phyloP scores from a whole-genome alignment of 1,284 basidiomycete species.

The Laetiporus sulphureus region DNA sequence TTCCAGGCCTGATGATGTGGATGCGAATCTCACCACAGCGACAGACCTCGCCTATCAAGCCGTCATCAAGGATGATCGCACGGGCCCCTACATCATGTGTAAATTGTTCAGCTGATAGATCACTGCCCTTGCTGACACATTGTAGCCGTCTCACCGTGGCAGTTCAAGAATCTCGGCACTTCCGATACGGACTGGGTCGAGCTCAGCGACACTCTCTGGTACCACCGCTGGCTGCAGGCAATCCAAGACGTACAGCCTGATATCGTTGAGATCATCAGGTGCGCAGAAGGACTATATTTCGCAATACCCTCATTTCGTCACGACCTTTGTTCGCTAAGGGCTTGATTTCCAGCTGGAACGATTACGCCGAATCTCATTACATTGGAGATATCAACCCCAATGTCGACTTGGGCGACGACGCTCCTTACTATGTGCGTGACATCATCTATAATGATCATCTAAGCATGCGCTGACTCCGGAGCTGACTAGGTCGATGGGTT shows the following conservation, averaged over 20 bases:
- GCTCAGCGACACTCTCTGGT: constrained; percentile 28
- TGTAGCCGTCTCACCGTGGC: constrained; percentile 29
- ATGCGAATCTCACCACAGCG: no score
- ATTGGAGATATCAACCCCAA: constrained; percentile 7
- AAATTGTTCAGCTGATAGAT: constrained; percentile 5
- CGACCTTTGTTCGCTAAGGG: no score
- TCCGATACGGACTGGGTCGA: constrained; percentile 30
- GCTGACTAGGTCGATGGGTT: constrained; percentile 10
- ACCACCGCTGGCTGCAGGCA: constrained; percentile 29
- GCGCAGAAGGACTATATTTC: no score
- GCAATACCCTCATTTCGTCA: no score
- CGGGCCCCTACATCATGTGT: constrained; percentile 29
- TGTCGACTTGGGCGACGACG: constrained; percentile 7
- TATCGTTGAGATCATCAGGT: constrained; percentile 24
- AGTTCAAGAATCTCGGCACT: constrained; percentile 28
- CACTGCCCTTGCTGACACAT: not conserved
- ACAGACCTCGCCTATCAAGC: no score
- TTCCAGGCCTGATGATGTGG: no score
- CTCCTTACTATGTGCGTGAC: constrained; percentile 3
- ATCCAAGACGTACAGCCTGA: constrained; percentile 27
- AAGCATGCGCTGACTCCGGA: not conserved
- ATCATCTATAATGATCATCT: no score
- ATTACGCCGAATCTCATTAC: constrained; percentile 15
- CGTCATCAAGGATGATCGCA: constrained; percentile 23
- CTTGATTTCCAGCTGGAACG: constrained; percentile 16